phyloP scores from a whole-genome alignment of 208 protist species.

The Porcisia hertigi region DNA sequence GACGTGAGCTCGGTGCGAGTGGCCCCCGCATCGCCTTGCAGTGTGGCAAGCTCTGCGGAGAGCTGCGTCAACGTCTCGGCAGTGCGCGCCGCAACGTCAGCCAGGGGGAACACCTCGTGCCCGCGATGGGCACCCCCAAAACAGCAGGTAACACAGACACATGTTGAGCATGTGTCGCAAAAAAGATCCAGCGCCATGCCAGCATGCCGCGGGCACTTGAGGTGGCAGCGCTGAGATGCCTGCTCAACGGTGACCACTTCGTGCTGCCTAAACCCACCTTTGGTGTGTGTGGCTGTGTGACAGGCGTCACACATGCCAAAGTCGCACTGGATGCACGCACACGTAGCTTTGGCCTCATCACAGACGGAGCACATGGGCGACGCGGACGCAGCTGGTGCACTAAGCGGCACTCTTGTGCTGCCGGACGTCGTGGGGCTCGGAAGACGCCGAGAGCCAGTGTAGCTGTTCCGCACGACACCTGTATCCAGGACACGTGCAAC shows the following conservation, averaged over 20 bases:
- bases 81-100: conserved; percentile 32
- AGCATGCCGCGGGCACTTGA: conserved; percentile 43
- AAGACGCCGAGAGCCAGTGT: conserved; percentile 3
- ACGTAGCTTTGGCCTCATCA: conserved; percentile 39
- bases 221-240: conserved; percentile 27
- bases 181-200: conserved; percentile 64
- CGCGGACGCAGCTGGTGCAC: not conserved
- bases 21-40: conserved; percentile 7
- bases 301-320: conserved; percentile 70
- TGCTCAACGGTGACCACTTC: conserved; percentile 43
- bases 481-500: not conserved
- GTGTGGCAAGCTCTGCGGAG: conserved; percentile 20
- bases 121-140: conserved; percentile 68
- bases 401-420: not conserved
- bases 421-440: not conserved
- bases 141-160: conserved; percentile 73
- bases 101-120: conserved; percentile 54
- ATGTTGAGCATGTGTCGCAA: conserved; percentile 56
- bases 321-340: conserved; percentile 69
- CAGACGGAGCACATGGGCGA: conserved; percentile 56
- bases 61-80: conserved; percentile 6
- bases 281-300: conserved; percentile 49
- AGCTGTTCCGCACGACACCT: conserved; percentile 16
- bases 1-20: conserved; percentile 5
- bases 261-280: conserved; percentile 62